Percentiles rank a stretch among this genome's conserved stretches.
Evolutionary conservation across 2,329 filamentous ascomycete genomes (phyloP).

Genomic region (Microcera coccophila): DNA sequence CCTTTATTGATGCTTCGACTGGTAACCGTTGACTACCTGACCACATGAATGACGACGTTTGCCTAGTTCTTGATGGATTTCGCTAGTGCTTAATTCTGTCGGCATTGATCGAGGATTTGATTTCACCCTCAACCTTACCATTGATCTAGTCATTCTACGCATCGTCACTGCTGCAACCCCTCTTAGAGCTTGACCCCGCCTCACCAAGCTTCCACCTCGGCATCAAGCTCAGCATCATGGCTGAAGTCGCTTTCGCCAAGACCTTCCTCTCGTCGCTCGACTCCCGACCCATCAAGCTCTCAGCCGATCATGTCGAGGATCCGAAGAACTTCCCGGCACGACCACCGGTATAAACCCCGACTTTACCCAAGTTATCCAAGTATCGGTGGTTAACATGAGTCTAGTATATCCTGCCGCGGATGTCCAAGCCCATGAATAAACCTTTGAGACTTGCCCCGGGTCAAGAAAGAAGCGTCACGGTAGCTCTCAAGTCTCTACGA

Average conservation of each 20-base stretch:
- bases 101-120: too few relatives aligned
- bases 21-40: too few relatives aligned
- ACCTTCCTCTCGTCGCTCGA: slow-evolving; percentile 78
- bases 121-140: too few relatives aligned
- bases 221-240: slow-evolving; percentile 48
- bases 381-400: slow-evolving; percentile 2
- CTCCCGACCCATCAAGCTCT: slow-evolving; percentile 72
- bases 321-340: slow-evolving; percentile 72
- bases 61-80: too few relatives aligned
- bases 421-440: slow-evolving; percentile 55
- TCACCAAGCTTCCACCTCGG: slow-evolving; percentile 10
- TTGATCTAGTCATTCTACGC: too few relatives aligned
- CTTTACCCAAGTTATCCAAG: slow-evolving; percentile 1
- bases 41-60: slow-evolving; percentile 19
- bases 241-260: slow-evolving; percentile 82
- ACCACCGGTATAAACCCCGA: slow-evolving; percentile 57
- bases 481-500: slow-evolving; percentile 72
- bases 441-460: slow-evolving; percentile 47
- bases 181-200: slow-evolving; percentile 18
- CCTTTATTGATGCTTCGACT: slow-evolving; percentile 7
- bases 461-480: slow-evolving; percentile 50
- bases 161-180: too few relatives aligned
- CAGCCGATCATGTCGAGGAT: slow-evolving; percentile 87
- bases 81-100: too few relatives aligned
- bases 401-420: slow-evolving; percentile 69